A percentile compares a stretch with the other conserved stretches of the same genome.
Evolutionary conservation across 2,329 filamentous ascomycete genomes (phyloP).

Genomic region (Ilyonectria mors-panacis): DNA sequence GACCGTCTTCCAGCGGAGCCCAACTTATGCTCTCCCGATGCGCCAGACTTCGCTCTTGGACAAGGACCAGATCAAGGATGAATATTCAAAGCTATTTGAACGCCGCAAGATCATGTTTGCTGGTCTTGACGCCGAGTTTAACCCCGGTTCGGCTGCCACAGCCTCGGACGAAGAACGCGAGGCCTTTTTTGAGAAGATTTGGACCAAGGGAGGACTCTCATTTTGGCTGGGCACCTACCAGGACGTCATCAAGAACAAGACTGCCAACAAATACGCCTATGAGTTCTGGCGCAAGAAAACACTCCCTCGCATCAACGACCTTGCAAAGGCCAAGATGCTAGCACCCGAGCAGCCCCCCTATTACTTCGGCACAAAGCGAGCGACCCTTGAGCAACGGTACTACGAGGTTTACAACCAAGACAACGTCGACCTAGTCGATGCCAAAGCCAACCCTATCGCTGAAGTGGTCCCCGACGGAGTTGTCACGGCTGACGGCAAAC

Average conservation of each 20-base stretch:
- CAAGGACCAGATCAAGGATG: conserved; percentile 1
- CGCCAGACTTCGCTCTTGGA: conserved; percentile 36
- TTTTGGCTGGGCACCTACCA: conserved; percentile 8
- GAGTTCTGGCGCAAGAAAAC: conserved; percentile 18
- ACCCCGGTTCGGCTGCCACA: background rate
- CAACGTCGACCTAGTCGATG: conserved; percentile 26
- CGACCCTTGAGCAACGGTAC: conserved; percentile 26
- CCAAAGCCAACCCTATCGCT: conserved; percentile 24
- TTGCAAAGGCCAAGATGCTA: background rate
- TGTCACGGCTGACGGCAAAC: background rate
- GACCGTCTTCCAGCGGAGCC: conserved; percentile 39
- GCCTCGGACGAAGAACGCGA: conserved; percentile 1
- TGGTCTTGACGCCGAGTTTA: background rate
- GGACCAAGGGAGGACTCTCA: conserved; percentile 1
- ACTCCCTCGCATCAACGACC: conserved; percentile 8
- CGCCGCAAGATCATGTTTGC: conserved; percentile 14
- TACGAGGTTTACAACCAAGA: conserved; percentile 36
- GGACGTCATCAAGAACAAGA: background rate
- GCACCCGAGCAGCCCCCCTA: conserved; percentile 19
- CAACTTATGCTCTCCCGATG: conserved; percentile 45
- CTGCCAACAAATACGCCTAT: background rate
- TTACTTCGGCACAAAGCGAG: conserved; percentile 27
- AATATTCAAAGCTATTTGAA: conserved; percentile 11
- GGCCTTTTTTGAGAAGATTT: conserved; percentile 1
- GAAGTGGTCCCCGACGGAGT: conserved; percentile 1